These are phyloP conservation scores for Gleditsia sinensis DNA, from an alignment of 306 rosid genomes.

Conservation along the genomic window DNA sequence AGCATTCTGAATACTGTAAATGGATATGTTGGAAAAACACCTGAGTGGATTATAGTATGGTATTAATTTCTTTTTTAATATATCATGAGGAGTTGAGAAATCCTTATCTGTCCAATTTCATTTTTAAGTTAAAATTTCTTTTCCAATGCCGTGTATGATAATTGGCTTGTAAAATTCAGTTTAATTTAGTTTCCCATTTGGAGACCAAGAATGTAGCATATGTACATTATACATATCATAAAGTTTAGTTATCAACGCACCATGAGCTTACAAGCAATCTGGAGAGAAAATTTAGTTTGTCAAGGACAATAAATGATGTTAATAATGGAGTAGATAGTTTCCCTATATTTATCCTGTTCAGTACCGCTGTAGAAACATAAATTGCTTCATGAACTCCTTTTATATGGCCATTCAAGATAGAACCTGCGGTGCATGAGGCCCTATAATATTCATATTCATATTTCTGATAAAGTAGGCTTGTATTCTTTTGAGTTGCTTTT, in stretches of 20 bases:
- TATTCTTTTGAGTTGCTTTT: constrained; percentile 11
- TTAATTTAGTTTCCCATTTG: neutral
- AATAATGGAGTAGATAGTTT: constrained; percentile 2
- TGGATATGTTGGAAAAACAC: constrained; percentile 21
- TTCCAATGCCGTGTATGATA: neutral
- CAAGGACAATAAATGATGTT: constrained; percentile 16
- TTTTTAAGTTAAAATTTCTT: neutral
- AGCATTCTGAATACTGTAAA: constrained; percentile 12
- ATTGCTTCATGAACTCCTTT: constrained; percentile 9
- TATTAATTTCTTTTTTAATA: neutral
- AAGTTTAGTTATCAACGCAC: constrained; percentile 11
- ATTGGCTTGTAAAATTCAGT: neutral
- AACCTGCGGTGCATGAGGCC: neutral
- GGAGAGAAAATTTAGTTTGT: neutral
- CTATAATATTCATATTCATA: constrained; percentile 3
- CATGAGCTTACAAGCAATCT: constrained; percentile 4
- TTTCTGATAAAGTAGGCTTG: constrained; percentile 19
- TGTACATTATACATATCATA: neutral
- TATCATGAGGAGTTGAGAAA: constrained; percentile 6
- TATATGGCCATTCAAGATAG: constrained; percentile 7
- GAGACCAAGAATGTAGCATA: neutral
- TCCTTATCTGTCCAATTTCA: neutral
- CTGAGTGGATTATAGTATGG: neutral
- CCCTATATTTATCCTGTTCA: neutral
- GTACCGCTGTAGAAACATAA: neutral